Base-by-base conservation (phyloP, 139 green algal species). In the Dunaliella sp. region DNA sequence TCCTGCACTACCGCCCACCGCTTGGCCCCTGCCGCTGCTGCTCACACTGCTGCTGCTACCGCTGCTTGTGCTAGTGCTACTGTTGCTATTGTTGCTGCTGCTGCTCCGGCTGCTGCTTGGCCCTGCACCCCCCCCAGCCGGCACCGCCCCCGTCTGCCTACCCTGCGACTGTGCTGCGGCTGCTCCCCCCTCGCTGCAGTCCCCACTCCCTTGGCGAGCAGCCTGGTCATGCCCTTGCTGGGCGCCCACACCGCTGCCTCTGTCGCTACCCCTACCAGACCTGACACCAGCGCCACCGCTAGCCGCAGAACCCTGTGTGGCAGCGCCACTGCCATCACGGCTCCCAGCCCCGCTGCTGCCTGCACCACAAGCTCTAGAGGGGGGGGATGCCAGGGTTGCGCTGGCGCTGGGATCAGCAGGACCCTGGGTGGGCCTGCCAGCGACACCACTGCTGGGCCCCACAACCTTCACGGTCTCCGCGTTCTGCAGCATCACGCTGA, bases 391-490 rank as follows among this genome's bases (percentile, higher is more conserved):
- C 7, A 16, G 16, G 16, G 48, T 7, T 16, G 16, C 16, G 48
- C 48, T 16, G 48, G 3, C 35, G 33, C 0, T 28, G n/a, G 28
- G 26, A 2, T 28, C 77, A 28, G 28, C 22, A 32, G 32, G 16
- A 0, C 3, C 36, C 1, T n/a, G 57, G 25, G 24, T n/a, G 36
- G 59, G 80, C 37, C 77, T 30, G 25, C 28, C 33, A 35, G 82
- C 58, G 12, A n/a, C 72, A 48, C 32, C 31, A 1, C 35, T 76
- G 73, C 28, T 31, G 12, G 91, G 90, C 1, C 90, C 92, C 75
- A 98, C 89, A 57, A 98, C 86, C 33, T 93, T 91, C 38, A 98
- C 96, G 1, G 96, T 98, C 87, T 98, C 96, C 2, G 96, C 96
- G 84, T 99, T 98, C 84, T 99, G 95, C 77, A 98, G 90, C 34